Base-by-base conservation (phyloP, 139 green algal species). In the Tetradesmus obliquus region DNA sequence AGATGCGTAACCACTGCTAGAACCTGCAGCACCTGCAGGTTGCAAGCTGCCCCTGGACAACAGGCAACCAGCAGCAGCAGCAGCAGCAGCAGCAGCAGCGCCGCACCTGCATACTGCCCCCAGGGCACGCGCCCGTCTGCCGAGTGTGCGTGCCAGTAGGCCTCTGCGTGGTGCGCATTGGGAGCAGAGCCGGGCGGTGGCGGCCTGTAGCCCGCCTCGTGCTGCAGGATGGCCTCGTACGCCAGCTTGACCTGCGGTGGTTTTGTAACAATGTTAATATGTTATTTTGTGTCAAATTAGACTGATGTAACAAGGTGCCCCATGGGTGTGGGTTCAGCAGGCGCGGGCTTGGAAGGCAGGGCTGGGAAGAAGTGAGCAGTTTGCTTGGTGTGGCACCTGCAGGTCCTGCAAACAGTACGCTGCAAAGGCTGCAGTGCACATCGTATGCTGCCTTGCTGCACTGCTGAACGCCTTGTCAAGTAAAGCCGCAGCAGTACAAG, bases 51-150 rank as follows among this genome's bases (percentile, higher is more conserved):
- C 32, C 32, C 32, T 45, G 32, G 32, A 45, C 32, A 45, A 45
- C 32, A 45, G 32, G 32, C 32, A 45, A 13, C 7, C 15, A 24
- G n/a, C 8, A 66, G 57, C 57, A 7, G 8, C 57, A 24, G 15
- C 5, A 3, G 5, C 66, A 76, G 66, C 66, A 17, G 12, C 66
- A 24, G 66, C 72, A 19, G 22, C 54, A 32, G 71, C 15, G 12
- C 51, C 55, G 45, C 54, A 88, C 90, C 90, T 81, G 69, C 84
- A 55, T 54, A 92, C 74, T 86, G 20, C 20, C 90, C 90, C 90
- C 90, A 92, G 2, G 90, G 90, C 57, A 92, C 90, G 13, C 90
- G 85, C 2, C 90, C 90, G 55, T 92, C 90, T n/a, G 10, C 17
- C 3, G 69, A 76, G 84, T 90, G 83, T 32, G 90, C 71, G 54